These are phyloP conservation scores for Penicillium canescens DNA, from an alignment of 495 filamentous ascomycete species.

Conservation along the genomic window DNA sequence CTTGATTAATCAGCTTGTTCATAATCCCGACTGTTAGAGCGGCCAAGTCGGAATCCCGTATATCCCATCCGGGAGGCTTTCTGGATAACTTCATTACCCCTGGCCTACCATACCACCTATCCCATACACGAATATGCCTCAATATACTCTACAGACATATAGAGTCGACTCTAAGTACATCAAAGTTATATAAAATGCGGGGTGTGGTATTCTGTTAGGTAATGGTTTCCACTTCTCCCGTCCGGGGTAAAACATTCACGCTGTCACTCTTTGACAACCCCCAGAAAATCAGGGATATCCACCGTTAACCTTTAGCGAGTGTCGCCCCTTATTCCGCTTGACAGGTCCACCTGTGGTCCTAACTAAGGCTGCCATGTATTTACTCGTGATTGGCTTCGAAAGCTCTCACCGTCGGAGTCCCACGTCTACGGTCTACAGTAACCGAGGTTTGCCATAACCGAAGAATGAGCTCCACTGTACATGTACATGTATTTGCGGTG, in stretches of 20 bases:
- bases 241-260: slow-evolving; percentile 24
- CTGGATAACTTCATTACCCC: background rate
- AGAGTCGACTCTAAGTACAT: slow-evolving; percentile 4
- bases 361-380: too few species aligned
- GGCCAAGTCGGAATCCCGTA: slow-evolving; percentile 5
- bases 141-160: background rate
- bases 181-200: slow-evolving; percentile 25
- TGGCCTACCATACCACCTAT: too few species aligned
- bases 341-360: too few species aligned
- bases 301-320: too few species aligned
- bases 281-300: background rate
- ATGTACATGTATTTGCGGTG: too few species aligned
- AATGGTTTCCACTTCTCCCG: slow-evolving; percentile 36
- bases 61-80: background rate
- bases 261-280: background rate
- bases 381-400: too few species aligned
- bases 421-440: too few species aligned
- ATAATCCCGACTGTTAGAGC: background rate
- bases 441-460: too few species aligned
- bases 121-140: too few species aligned
- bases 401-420: too few species aligned
- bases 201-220: slow-evolving; percentile 29
- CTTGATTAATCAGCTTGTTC: background rate
- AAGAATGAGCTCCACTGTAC: too few species aligned
- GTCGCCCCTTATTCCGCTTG: too few species aligned